Evolutionary conservation across 2,329 filamentous ascomycete species (phyloP).

Genomic region (Sporothrix pallida): DNA sequence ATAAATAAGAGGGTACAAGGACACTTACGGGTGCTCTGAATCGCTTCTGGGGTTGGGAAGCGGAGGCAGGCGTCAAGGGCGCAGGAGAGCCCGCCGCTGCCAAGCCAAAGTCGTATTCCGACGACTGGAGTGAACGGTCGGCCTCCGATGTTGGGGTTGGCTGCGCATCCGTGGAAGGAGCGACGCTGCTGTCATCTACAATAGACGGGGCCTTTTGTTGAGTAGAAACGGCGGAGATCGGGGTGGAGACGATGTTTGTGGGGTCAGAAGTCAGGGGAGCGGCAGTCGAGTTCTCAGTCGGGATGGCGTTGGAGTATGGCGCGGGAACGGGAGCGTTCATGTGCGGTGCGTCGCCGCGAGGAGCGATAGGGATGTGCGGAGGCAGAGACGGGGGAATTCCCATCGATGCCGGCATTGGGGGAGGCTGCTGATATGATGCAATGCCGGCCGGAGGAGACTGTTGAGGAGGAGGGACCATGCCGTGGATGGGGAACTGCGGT

Average conservation of each 20-base stretch:
- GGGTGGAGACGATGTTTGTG: constrained; percentile 43
- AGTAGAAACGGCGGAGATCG: constrained; percentile 19
- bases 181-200: neutral
- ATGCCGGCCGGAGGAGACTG: constrained; percentile 47
- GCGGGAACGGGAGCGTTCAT: neutral
- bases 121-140: neutral
- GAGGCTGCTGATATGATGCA: constrained; percentile 45
- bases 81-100: too few species aligned
- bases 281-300: constrained; percentile 56
- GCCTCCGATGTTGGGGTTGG: neutral
- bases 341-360: constrained; percentile 21
- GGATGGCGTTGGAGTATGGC: neutral
- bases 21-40: constrained; percentile 60
- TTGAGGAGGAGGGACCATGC: neutral
- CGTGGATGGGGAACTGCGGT: constrained; percentile 4
- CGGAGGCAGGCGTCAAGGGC: too few species aligned
- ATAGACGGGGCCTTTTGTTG: neutral
- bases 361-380: constrained; percentile 28
- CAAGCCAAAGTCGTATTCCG: too few species aligned
- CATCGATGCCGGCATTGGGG: constrained; percentile 30
- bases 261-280: constrained; percentile 47
- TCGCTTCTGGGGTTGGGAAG: constrained; percentile 34
- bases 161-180: constrained; percentile 3
- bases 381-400: constrained; percentile 28
- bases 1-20: neutral